Conservation (phyloP, 169 alveolate species). For the Cyclospora cayetanensis region DNA sequence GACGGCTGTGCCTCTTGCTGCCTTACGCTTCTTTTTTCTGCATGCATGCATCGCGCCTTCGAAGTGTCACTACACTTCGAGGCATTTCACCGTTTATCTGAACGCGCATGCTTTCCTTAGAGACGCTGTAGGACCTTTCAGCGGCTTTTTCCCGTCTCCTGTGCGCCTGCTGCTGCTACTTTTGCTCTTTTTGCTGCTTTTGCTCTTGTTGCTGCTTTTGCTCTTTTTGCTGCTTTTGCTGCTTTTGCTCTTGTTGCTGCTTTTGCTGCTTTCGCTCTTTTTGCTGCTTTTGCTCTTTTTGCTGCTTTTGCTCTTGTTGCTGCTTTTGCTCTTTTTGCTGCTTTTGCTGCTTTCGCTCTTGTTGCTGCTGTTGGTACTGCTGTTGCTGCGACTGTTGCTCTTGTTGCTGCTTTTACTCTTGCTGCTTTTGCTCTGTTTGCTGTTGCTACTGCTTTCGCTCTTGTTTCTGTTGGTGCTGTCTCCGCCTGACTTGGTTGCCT, state of each 20-base stretch:
- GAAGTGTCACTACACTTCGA: not conserved
- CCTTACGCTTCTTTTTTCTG: not conserved
- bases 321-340: not conserved
- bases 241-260: not conserved
- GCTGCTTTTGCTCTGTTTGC: not conserved
- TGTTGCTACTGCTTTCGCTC: too few relatives aligned
- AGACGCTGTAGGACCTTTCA: too few relatives aligned
- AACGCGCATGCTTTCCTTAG: too few relatives aligned
- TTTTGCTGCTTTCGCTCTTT: not conserved
- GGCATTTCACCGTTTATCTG: not conserved
- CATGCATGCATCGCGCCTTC: not conserved
- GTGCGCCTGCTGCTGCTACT: not conserved
- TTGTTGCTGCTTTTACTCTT: not conserved
- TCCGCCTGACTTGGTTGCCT: too few relatives aligned
- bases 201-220: constrained; percentile 18
- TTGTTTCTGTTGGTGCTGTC: not conserved
- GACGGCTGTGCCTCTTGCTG: not conserved
- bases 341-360: not conserved
- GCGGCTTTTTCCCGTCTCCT: not conserved
- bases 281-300: not conserved
- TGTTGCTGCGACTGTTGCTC: not conserved
- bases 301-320: not conserved
- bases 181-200: constrained; percentile 24
- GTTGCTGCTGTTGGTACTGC: not conserved
- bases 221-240: not conserved